Evolutionary conservation across 1,284 basidiomycete genomes (phyloP).

Genomic region (Melanopsichium pennsylvanicum): DNA sequence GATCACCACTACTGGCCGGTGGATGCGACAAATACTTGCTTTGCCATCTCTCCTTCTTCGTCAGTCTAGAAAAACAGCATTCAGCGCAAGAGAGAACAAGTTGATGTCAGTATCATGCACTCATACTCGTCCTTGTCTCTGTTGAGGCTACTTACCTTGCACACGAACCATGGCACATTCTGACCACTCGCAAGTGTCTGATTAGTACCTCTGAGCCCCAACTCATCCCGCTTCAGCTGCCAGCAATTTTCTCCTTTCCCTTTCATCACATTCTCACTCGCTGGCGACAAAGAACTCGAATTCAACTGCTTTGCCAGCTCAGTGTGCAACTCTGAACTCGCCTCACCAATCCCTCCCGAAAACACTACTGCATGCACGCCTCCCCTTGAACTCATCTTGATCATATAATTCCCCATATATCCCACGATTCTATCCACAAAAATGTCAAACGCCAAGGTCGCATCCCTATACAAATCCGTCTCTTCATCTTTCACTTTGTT

Average conservation of each 20-base stretch:
- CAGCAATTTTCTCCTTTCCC: background rate
- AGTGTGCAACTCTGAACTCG: background rate
- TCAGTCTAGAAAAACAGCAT: constrained; percentile 2
- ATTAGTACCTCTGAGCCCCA: background rate
- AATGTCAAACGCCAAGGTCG: constrained; percentile 30
- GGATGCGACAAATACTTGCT: background rate
- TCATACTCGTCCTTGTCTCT: background rate
- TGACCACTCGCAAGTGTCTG: background rate
- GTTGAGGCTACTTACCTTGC: constrained; percentile 18
- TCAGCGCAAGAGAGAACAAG: too few relatives aligned
- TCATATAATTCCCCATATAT: constrained; percentile 21
- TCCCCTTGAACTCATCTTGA: constrained; percentile 23
- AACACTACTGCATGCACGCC: constrained; percentile 35
- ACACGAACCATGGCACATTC: constrained; percentile 27
- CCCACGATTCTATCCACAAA: constrained; percentile 41
- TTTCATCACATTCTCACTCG: background rate
- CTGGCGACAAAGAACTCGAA: constrained; percentile 1
- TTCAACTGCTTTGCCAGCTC: constrained; percentile 3
- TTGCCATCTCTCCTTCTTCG: constrained; percentile 16
- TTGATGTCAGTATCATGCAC: background rate
- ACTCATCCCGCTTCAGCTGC: background rate
- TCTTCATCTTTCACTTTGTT: constrained; percentile 4
- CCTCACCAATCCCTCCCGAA: constrained; percentile 36
- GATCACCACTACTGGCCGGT: too few relatives aligned
- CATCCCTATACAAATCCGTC: background rate